Evolutionary conservation across 176 grass and related monocot species (phyloP).

Genomic region (Olyra latifolia): DNA sequence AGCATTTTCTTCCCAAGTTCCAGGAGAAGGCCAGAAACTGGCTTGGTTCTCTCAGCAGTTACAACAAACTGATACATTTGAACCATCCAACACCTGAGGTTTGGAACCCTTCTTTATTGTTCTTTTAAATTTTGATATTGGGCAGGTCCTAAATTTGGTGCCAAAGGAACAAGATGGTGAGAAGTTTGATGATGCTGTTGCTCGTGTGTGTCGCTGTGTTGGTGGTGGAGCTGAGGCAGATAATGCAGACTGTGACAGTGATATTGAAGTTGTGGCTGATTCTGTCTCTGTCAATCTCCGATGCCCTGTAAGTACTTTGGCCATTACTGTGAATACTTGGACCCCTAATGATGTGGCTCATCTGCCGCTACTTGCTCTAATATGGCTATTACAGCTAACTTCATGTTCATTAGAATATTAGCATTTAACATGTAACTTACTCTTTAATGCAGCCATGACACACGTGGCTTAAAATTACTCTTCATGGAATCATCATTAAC

Average conservation of each 20-base stretch:
- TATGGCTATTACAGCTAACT: background rate
- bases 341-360: slow-evolving; percentile 22
- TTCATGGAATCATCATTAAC: background rate
- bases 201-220: slow-evolving; percentile 78
- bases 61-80: slow-evolving; percentile 12
- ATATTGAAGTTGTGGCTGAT: slow-evolving; percentile 90
- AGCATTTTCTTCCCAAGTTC: background rate
- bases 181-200: slow-evolving; percentile 73
- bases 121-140: slow-evolving; percentile 27
- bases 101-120: slow-evolving; percentile 22
- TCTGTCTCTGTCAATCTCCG: slow-evolving; percentile 80
- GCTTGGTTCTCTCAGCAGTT: slow-evolving; percentile 19
- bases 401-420: slow-evolving; percentile 18
- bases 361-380: slow-evolving; percentile 11
- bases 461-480: background rate
- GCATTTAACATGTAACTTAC: slow-evolving; percentile 1
- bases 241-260: slow-evolving; percentile 75
- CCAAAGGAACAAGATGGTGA: slow-evolving; percentile 86
- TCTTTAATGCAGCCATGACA: slow-evolving; percentile 8
- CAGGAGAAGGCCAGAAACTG: background rate
- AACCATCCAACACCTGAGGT: slow-evolving; percentile 18
- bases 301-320: slow-evolving; percentile 74
- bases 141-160: slow-evolving; percentile 74
- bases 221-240: slow-evolving; percentile 70
- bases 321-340: slow-evolving; percentile 11